These are phyloP conservation scores for Beauveria scarabaeidicola DNA, from an alignment of 2,329 filamentous ascomycete genomes.

Conservation along the genomic window DNA sequence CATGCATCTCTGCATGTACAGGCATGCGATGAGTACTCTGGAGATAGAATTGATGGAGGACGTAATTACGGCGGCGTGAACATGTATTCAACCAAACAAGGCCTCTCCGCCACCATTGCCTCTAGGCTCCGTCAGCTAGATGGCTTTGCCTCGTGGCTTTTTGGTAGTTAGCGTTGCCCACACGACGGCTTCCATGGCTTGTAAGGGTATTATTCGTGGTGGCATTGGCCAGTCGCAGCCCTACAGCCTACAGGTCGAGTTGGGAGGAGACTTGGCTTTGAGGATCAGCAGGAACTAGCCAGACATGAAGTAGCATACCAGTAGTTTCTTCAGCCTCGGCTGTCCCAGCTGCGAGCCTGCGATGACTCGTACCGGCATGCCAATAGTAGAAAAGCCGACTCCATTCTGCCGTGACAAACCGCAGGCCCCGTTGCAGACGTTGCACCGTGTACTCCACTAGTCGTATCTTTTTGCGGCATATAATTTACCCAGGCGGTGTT, in stretches of 20 bases:
- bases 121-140: not conserved
- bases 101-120: too few species aligned
- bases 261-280: not conserved
- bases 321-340: not conserved
- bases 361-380: too few species aligned
- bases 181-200: not conserved
- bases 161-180: not conserved
- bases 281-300: not conserved
- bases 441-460: not conserved
- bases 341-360: not conserved
- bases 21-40: not conserved
- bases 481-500: not conserved
- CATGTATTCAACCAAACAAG: not conserved
- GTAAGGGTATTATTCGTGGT: not conserved
- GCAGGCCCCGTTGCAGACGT: constrained; percentile 2
- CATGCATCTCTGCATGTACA: not conserved
- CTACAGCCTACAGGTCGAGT: not conserved
- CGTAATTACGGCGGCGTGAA: too few species aligned
- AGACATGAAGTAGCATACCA: too few species aligned
- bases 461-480: not conserved
- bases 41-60: not conserved
- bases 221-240: not conserved
- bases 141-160: not conserved
- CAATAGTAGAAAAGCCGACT: not conserved
- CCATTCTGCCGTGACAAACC: not conserved